Conservation (phyloP, 148 eudicot genomes). For the Rheum nobile region DNA sequence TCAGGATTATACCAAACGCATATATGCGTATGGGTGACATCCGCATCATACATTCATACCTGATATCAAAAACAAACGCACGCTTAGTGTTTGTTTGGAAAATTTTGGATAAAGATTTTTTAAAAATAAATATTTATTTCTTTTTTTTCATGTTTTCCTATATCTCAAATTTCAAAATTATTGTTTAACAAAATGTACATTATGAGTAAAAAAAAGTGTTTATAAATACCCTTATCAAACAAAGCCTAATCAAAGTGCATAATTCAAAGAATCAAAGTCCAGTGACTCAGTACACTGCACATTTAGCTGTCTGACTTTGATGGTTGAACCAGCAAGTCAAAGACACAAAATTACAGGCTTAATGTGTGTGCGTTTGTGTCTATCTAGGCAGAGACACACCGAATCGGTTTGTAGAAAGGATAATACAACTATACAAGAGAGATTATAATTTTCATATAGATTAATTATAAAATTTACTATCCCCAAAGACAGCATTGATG, state of each 20-base stretch:
- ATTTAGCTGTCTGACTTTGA: neutral
- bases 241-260: neutral
- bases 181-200: too few species aligned
- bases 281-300: neutral
- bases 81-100: too few species aligned
- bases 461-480: neutral
- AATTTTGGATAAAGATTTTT: too few species aligned
- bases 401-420: neutral
- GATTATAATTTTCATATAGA: neutral
- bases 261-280: neutral
- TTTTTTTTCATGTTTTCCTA: too few species aligned
- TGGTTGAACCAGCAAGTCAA: neutral
- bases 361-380: neutral
- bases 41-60: too few species aligned
- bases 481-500: neutral
- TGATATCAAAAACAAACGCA: too few species aligned
- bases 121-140: too few species aligned
- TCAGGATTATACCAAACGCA: too few species aligned
- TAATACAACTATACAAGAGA: neutral
- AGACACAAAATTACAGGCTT: neutral
- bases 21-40: too few species aligned
- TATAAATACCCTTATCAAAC: too few species aligned
- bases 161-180: too few species aligned
- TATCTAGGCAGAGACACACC: neutral
- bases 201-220: too few species aligned